Conservation (phyloP, 2,329 filamentous ascomycete genomes). For the Trichothecium roseum region DNA sequence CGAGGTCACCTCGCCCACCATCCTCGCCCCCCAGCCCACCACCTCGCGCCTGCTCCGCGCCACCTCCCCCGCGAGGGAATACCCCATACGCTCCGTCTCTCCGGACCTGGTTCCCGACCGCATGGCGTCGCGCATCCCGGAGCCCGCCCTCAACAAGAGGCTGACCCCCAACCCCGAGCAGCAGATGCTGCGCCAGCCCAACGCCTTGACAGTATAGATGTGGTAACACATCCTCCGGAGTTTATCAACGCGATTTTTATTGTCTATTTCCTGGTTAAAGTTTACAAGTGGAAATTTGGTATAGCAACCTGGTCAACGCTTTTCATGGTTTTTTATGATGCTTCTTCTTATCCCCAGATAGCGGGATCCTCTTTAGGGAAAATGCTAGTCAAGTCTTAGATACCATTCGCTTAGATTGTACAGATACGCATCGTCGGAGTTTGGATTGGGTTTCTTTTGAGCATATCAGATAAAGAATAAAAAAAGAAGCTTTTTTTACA, state of each 20-base stretch:
- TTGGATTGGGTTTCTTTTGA: too few species aligned
- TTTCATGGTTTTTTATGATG: too few species aligned
- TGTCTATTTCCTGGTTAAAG: neutral
- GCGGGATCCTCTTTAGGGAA: too few species aligned
- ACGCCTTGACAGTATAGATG: constrained; percentile 11
- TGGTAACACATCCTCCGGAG: neutral
- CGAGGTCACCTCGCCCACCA: constrained; percentile 31
- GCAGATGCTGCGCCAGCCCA: constrained; percentile 21
- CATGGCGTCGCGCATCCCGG: constrained; percentile 47
- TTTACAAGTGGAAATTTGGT: neutral
- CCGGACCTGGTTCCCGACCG: constrained; percentile 52
- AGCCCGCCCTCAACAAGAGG: constrained; percentile 31
- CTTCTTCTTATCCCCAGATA: too few species aligned
- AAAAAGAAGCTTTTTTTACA: too few species aligned
- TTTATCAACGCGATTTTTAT: neutral
- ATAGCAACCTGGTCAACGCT: neutral
- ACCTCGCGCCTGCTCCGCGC: constrained; percentile 44
- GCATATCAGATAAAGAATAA: too few species aligned
- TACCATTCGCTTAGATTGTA: too few species aligned
- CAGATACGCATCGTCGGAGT: too few species aligned
- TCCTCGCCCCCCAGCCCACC: constrained; percentile 43
- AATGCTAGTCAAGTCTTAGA: too few species aligned
- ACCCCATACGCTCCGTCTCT: constrained; percentile 43
- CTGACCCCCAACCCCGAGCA: constrained; percentile 39
- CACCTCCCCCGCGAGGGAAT: constrained; percentile 42